phyloP scores from a whole-genome alignment of 495 filamentous ascomycete species.

The Symbiotaphrina buchneri region DNA sequence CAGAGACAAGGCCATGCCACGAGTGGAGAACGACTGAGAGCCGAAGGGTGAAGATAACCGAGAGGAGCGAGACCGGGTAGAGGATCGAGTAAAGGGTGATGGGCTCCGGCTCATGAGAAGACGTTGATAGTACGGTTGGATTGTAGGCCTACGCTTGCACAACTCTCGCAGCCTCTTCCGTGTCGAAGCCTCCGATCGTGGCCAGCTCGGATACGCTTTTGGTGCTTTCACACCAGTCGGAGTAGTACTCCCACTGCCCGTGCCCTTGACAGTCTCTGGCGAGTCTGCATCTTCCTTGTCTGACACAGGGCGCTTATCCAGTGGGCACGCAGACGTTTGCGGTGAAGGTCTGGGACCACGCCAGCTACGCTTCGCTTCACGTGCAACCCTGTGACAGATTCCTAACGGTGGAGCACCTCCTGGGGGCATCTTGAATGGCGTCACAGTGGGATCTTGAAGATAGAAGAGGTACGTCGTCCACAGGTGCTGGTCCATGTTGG shows the following conservation, averaged over 20 bases:
- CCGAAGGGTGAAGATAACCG: conserved; percentile 12
- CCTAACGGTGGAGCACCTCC: conserved; percentile 73
- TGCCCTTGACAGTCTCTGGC: conserved; percentile 16
- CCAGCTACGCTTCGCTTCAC: conserved; percentile 73
- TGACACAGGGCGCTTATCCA: conserved; percentile 2
- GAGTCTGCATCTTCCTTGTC: conserved; percentile 10
- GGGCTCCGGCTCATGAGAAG: conserved; percentile 52
- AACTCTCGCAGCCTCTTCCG: conserved; percentile 61
- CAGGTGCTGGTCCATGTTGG: conserved; percentile 77
- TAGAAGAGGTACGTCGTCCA: conserved; percentile 84
- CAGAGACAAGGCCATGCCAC: conserved; percentile 72
- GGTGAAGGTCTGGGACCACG: conserved; percentile 24
- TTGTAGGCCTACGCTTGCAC: conserved; percentile 51
- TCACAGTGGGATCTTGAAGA: conserved; percentile 76
- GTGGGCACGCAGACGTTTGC: background rate
- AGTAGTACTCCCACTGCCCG: conserved; percentile 40
- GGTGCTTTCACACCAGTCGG: conserved; percentile 23
- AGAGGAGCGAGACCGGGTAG: conserved; percentile 10
- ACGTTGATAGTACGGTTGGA: conserved; percentile 42
- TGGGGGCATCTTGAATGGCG: conserved; percentile 78
- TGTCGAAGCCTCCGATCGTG: conserved; percentile 61
- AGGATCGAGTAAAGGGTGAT: conserved; percentile 37
- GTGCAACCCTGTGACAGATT: conserved; percentile 70
- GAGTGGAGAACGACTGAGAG: conserved; percentile 33
- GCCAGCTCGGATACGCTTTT: conserved; percentile 33